Percentiles rank a stretch among this genome's conserved stretches.
Conservation (phyloP, 2,329 filamentous ascomycete species). For the Xylariales sp. region DNA sequence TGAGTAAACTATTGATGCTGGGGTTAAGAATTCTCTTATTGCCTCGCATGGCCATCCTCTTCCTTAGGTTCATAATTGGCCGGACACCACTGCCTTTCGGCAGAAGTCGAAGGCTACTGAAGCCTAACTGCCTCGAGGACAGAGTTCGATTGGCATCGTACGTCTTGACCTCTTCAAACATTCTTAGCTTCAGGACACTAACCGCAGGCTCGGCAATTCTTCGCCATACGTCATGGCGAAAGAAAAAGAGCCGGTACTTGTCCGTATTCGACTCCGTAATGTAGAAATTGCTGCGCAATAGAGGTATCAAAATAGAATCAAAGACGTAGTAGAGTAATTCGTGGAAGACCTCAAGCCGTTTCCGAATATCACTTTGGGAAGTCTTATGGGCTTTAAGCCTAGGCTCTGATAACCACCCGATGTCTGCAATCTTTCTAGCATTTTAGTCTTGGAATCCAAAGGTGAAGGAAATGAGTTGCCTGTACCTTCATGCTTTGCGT, state of each 20-base stretch:
- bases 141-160: conserved; percentile 54
- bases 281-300: conserved; percentile 86
- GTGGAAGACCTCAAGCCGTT: conserved; percentile 72
- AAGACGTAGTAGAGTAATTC: conserved; percentile 92
- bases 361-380: conserved; percentile 66
- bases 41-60: conserved; percentile 48
- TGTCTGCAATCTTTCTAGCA: conserved; percentile 51
- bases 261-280: conserved; percentile 85
- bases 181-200: conserved; percentile 58
- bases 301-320: conserved; percentile 83
- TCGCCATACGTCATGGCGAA: conserved; percentile 90
- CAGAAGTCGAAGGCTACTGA: conserved; percentile 73
- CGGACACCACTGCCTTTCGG: conserved; percentile 75
- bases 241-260: conserved; percentile 82
- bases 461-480: no score
- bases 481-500: conserved; percentile 70
- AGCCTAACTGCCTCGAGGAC: conserved; percentile 62
- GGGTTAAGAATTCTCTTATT: conserved; percentile 31
- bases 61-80: conserved; percentile 82
- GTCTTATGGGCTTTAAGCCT: conserved; percentile 47
- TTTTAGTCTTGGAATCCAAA: no score
- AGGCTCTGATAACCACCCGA: conserved; percentile 69
- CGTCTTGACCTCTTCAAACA: conserved; percentile 73
- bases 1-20: conserved; percentile 54
- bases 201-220: conserved; percentile 71